Percentiles rank a stretch among this genome's conserved stretches.
Evolutionary conservation across 768 basidiomycete genomes (phyloP).

Genomic region (Hygrophoropsis aurantiaca): DNA sequence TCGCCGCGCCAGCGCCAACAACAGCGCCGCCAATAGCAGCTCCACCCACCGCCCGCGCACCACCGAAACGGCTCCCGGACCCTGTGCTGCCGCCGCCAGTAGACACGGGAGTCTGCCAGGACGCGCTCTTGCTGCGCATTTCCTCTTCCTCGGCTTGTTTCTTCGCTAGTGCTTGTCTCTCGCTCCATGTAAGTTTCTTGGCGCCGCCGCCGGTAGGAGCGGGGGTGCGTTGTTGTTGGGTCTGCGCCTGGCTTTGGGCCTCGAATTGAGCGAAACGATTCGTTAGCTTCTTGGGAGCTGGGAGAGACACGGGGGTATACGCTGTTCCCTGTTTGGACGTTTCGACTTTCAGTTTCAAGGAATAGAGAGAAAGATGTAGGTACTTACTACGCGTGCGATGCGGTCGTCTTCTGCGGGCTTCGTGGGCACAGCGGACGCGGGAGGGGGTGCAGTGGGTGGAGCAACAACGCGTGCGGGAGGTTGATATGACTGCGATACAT

Average conservation of each 20-base stretch:
- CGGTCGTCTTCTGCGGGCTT: slow-evolving; percentile 80
- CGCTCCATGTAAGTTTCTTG: slow-evolving; percentile 92
- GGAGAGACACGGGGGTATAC: slow-evolving; percentile 85
- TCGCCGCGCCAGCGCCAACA: slow-evolving; percentile 28
- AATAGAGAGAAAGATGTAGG: not conserved
- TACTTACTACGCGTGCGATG: slow-evolving; percentile 68
- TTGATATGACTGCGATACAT: slow-evolving; percentile 17
- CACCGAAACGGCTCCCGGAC: slow-evolving; percentile 39
- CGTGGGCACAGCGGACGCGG: slow-evolving; percentile 49
- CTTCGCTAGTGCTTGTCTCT: slow-evolving; percentile 90
- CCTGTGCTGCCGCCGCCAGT: slow-evolving; percentile 33
- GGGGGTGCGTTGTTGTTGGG: slow-evolving; percentile 24
- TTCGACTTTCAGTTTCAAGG: too few relatives aligned
- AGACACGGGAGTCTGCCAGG: slow-evolving; percentile 39
- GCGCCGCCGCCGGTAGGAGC: slow-evolving; percentile 33
- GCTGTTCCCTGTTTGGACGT: slow-evolving; percentile 63
- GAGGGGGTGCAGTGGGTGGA: slow-evolving; percentile 35
- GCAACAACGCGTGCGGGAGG: slow-evolving; percentile 28
- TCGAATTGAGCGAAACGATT: slow-evolving; percentile 76
- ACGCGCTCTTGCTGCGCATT: slow-evolving; percentile 57
- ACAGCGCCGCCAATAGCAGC: slow-evolving; percentile 33
- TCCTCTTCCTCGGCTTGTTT: slow-evolving; percentile 82
- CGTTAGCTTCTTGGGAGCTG: slow-evolving; percentile 82
- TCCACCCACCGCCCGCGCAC: slow-evolving; percentile 20
- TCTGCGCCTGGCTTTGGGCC: slow-evolving; percentile 40